phyloP scores from a whole-genome alignment of 352 stramenopile genomes.

The Peronospora tabacina region DNA sequence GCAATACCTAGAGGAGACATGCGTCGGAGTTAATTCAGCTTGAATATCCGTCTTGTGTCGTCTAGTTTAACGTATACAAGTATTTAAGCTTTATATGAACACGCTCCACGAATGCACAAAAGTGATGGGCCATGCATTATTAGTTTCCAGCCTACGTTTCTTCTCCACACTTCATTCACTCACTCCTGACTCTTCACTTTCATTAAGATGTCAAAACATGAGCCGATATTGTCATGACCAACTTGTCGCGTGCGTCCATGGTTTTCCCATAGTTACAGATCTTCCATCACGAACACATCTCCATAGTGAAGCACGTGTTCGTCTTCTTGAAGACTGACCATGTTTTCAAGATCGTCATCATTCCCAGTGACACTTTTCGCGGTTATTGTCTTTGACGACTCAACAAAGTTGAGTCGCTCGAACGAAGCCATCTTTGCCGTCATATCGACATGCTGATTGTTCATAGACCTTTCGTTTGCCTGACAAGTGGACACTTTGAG shows the following conservation, averaged over 20 bases:
- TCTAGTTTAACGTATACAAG: too few species aligned
- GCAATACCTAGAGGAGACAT: too few species aligned
- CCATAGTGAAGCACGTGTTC: conserved; percentile 26
- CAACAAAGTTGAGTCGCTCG: too few species aligned
- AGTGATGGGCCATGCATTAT: conserved; percentile 7
- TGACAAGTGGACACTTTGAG: conserved; percentile 31
- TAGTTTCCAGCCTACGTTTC: conserved; percentile 10
- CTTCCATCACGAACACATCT: conserved; percentile 63
- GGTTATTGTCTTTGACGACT: conserved; percentile 30
- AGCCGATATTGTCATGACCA: background rate
- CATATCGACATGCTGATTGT: conserved; percentile 1
- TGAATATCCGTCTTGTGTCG: too few species aligned
- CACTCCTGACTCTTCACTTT: conserved; percentile 3
- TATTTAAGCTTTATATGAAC: too few species aligned
- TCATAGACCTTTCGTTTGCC: conserved; percentile 3
- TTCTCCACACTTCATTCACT: conserved; percentile 6
- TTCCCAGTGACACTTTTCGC: conserved; percentile 32
- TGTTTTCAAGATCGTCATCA: conserved; percentile 20
- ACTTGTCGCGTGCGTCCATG: background rate
- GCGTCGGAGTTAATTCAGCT: too few species aligned
- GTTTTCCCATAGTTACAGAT: conserved; percentile 29
- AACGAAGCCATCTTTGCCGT: conserved; percentile 3
- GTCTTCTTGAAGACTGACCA: conserved; percentile 25
- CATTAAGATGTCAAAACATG: conserved; percentile 5
- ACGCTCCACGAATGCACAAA: background rate